Conservation (phyloP, 169 alveolate species). For the Eimeria sp. region DNA sequence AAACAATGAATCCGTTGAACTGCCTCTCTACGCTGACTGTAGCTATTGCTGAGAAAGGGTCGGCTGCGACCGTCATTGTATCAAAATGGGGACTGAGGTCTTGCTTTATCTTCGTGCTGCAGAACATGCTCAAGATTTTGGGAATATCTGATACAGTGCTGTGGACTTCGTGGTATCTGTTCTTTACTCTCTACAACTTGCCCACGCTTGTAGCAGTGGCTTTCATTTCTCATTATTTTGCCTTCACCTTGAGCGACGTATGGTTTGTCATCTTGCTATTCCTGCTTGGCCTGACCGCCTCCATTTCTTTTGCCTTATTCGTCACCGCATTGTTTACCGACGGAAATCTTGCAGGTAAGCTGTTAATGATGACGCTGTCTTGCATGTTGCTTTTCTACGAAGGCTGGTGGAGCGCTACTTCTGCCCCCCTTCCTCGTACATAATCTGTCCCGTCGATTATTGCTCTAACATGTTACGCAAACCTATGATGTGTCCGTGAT, state of each 20-base stretch:
- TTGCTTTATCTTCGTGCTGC: neutral
- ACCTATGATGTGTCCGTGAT: neutral
- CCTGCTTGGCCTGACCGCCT: neutral
- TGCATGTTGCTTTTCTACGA: neutral
- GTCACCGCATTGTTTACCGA: constrained; percentile 51
- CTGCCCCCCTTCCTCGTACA: neutral
- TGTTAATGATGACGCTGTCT: neutral
- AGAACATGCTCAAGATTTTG: constrained; percentile 69
- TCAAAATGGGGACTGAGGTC: neutral
- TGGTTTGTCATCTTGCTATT: constrained; percentile 27
- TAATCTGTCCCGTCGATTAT: neutral
- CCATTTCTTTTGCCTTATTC: constrained; percentile 62
- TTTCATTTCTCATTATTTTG: neutral
- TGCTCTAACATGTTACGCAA: neutral
- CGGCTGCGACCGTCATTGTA: neutral
- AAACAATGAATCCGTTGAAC: neutral
- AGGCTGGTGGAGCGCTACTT: neutral
- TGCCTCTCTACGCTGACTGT: neutral
- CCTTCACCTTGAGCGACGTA: constrained; percentile 32
- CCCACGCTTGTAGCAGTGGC: constrained; percentile 47
- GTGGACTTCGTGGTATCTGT: constrained; percentile 68
- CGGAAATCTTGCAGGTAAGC: constrained; percentile 61
- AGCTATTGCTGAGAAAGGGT: neutral
- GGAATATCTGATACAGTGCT: constrained; percentile 53
- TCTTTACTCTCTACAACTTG: constrained; percentile 58